Conservation (phyloP, 768 basidiomycete genomes). For the Russula ochroleuca region DNA sequence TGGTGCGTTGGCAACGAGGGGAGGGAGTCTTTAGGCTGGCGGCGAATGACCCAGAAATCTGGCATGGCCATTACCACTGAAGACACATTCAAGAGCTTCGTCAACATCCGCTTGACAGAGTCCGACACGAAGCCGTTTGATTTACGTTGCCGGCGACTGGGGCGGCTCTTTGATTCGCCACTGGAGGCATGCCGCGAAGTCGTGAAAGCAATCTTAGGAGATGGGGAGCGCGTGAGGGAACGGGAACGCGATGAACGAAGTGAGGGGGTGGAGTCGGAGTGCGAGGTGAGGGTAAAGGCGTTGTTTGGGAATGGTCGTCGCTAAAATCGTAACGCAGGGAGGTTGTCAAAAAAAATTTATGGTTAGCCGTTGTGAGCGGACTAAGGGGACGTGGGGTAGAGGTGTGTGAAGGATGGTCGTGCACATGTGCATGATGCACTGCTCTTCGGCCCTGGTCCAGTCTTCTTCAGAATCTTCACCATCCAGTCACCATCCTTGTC, state of each 20-base stretch:
- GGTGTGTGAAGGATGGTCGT: not conserved
- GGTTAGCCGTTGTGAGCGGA: not conserved
- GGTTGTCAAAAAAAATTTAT: not conserved
- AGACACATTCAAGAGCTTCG: conserved; percentile 23
- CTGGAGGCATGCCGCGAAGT: conserved; percentile 14
- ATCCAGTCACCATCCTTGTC: too few species aligned
- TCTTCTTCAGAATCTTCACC: too few species aligned
- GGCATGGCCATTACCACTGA: conserved; percentile 11
- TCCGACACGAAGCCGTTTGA: conserved; percentile 21
- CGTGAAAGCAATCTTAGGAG: conserved; percentile 27
- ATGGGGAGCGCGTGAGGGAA: conserved; percentile 29
- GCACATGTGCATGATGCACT: too few species aligned
- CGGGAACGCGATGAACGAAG: conserved; percentile 27
- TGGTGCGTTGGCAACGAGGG: too few species aligned
- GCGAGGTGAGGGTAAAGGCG: conserved; percentile 27
- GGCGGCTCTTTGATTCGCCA: conserved; percentile 23
- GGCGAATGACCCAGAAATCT: not conserved
- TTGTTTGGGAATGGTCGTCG: conserved; percentile 25
- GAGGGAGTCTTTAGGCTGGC: too few species aligned
- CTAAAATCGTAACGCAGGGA: not conserved
- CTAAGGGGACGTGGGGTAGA: not conserved
- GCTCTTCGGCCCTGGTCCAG: too few species aligned
- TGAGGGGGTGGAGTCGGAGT: conserved; percentile 25
- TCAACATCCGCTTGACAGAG: conserved; percentile 25
- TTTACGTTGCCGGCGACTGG: conserved; percentile 25